Evolutionary conservation across 257 asterid species (phyloP).

Genomic region (Capsicum baccatum): DNA sequence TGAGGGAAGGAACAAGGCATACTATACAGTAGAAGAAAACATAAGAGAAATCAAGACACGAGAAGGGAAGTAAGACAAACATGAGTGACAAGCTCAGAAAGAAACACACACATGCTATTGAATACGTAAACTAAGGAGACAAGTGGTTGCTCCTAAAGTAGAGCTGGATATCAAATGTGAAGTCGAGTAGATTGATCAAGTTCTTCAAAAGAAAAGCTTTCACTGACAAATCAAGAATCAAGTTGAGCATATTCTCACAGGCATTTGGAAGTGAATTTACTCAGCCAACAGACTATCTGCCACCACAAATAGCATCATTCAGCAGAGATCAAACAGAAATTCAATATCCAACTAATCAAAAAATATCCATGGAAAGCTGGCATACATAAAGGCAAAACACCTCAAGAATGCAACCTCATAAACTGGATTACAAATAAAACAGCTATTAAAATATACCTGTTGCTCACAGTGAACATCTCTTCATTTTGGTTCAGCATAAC

Average conservation of each 20-base stretch:
- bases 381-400: constrained; percentile 8
- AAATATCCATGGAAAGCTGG: not conserved
- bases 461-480: constrained; percentile 46
- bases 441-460: constrained; percentile 29
- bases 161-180: constrained; percentile 17
- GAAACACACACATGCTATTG: not conserved
- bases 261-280: not conserved
- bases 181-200: not conserved
- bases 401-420: not conserved
- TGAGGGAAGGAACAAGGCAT: not conserved
- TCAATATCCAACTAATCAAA: not conserved
- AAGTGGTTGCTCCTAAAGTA: constrained; percentile 9
- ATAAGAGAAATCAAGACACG: not conserved
- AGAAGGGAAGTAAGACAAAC: not conserved
- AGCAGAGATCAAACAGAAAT: constrained; percentile 3
- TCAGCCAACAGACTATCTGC: not conserved
- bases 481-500: constrained; percentile 42
- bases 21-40: not conserved
- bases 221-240: not conserved
- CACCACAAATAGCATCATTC: not conserved
- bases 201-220: not conserved
- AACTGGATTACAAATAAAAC: constrained; percentile 4
- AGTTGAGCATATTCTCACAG: constrained; percentile 7
- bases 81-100: constrained; percentile 22
- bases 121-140: not conserved